Conservation (phyloP, 2,329 filamentous ascomycete species). For the Fusarium chaquense region DNA sequence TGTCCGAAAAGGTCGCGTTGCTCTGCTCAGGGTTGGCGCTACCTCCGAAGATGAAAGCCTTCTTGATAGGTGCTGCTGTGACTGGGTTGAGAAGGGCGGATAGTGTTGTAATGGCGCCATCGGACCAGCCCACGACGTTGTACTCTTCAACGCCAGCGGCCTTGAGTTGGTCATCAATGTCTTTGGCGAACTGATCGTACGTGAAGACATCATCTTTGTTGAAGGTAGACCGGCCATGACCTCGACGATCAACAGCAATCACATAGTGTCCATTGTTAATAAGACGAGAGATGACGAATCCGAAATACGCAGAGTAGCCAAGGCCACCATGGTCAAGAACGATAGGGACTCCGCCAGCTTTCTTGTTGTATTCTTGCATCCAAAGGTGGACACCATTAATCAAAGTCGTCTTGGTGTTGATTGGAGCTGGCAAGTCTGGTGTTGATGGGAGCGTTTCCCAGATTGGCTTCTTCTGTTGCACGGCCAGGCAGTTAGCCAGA, state of each 20-base stretch:
- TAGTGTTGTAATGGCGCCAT: constrained; percentile 56
- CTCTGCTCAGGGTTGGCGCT: constrained; percentile 50
- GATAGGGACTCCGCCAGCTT: constrained; percentile 50
- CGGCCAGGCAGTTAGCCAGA: constrained; percentile 38
- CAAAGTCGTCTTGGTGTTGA: constrained; percentile 45
- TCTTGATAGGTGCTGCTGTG: constrained; percentile 51
- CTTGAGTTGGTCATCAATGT: constrained; percentile 52
- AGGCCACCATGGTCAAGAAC: constrained; percentile 57
- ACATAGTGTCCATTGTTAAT: constrained; percentile 53
- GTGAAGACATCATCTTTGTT: constrained; percentile 53
- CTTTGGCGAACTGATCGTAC: constrained; percentile 54
- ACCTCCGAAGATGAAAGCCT: constrained; percentile 57
- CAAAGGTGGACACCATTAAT: constrained; percentile 57
- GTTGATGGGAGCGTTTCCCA: constrained; percentile 55
- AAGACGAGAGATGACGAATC: constrained; percentile 52
- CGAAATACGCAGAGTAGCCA: constrained; percentile 58
- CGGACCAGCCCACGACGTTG: constrained; percentile 57
- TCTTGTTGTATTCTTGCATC: constrained; percentile 57
- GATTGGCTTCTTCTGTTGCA: constrained; percentile 45
- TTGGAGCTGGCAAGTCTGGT: constrained; percentile 53
- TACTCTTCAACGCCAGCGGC: constrained; percentile 48
- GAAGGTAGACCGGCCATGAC: constrained; percentile 57
- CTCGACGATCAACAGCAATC: constrained; percentile 57
- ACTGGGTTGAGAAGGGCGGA: constrained; percentile 52
- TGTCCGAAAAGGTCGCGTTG: constrained; percentile 52